These are phyloP conservation scores for Trichocomaceae sp. DNA, from an alignment of 2,329 filamentous ascomycete genomes.

Conservation along the genomic window DNA sequence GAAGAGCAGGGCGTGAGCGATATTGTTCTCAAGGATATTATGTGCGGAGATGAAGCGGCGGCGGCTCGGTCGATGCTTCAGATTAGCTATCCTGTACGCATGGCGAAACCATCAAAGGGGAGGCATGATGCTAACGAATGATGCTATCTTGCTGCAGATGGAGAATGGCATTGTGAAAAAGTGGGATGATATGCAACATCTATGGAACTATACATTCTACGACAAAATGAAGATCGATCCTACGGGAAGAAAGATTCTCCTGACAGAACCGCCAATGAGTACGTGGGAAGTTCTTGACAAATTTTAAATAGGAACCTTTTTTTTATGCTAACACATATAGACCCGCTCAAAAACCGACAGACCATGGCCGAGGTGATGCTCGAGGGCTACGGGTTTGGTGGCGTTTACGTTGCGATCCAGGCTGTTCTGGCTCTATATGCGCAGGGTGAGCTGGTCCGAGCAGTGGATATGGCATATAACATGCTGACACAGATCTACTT, in stretches of 20 bases:
- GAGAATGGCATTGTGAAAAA: conserved; percentile 99
- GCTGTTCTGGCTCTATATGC: conserved; percentile 93
- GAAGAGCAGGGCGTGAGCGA: conserved; percentile 71
- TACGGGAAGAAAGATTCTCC: conserved; percentile 86
- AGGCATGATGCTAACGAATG: conserved; percentile 15
- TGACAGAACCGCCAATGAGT: conserved; percentile 88
- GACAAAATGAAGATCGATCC: conserved; percentile 95
- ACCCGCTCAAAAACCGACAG: conserved; percentile 92
- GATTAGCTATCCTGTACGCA: conserved; percentile 80
- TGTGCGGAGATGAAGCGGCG: conserved; percentile 98
- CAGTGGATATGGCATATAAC: conserved; percentile 15
- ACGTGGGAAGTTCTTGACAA: neutral
- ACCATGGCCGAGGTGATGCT: conserved; percentile 99
- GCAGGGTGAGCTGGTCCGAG: conserved; percentile 60
- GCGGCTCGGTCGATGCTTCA: conserved; percentile 95
- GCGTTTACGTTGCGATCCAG: conserved; percentile 96
- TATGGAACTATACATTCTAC: conserved; percentile 98
- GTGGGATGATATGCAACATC: conserved; percentile 99
- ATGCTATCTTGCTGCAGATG: conserved; percentile 54
- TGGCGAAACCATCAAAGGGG: neutral
- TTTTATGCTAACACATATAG: conserved; percentile 33
- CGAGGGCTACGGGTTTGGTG: conserved; percentile 90
- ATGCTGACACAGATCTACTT: neutral
- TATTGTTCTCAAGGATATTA: conserved; percentile 88
- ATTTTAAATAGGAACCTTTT: neutral